Base-by-base conservation (phyloP, 768 basidiomycete genomes). In the Dioszegia crocea region DNA sequence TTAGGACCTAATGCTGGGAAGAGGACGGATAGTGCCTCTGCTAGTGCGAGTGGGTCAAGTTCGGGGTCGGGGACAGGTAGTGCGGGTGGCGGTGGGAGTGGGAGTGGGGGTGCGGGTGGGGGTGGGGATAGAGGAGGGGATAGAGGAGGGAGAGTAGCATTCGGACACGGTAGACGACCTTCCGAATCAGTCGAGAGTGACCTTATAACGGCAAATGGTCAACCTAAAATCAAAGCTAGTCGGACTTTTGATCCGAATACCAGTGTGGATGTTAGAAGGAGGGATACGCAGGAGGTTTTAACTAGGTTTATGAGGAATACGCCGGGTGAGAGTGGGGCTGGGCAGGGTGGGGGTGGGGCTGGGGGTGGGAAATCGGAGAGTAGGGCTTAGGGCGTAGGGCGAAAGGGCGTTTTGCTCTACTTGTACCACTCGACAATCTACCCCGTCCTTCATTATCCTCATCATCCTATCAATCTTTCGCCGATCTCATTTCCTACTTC, bases 231-330 rank as follows among this genome's bases (percentile, higher is more conserved):
- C 12, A 21, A 44, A 23, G 33, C 52, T 61, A 23, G 71, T 82
- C 21, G 83, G 82, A 2, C 82, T 89, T 94, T 88, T 85, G 90
- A 92, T 72, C 91, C 91, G 17, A 85, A 85, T 10, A 85, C 90
- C 21, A 87, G 86, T 43, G 85, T 92, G 2, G 91, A 93, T 59
- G 67, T 88, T 39, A 91, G 92, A 78, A 92, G 91, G 76, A 84
- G 84, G 51, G 87, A 87, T 14, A 91, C 89, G 1, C 90, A 93
- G 74, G 88, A 92, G 67, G 89, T 91, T 24, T 80, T 93, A 27
- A 84, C 87, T 10, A 81, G 88, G 47, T 91, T 93, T 77, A 79
- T 91, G 79, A 86, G 84, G 70, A 61, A 56, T 43, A 65, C 67
- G 0, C 59, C 57, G 14, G 60, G 58, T n/a, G n/a, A 33, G 33